A percentile compares a stretch with the other conserved stretches of the same genome.
These are phyloP conservation scores for Blastobotrys persicus DNA, from an alignment of 1,139 yeast species.

Conservation along the genomic window DNA sequence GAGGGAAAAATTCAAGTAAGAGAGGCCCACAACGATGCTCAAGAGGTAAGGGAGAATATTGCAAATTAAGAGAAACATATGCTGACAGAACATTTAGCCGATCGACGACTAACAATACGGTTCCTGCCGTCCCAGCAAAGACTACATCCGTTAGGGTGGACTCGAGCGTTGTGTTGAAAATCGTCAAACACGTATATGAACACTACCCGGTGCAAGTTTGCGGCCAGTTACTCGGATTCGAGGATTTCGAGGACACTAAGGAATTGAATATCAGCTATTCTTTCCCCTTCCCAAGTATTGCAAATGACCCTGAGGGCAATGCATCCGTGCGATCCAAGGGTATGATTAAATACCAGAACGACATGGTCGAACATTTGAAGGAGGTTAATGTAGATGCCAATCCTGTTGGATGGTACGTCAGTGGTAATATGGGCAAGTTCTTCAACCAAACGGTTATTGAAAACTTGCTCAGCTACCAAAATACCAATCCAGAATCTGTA, in stretches of 20 bases:
- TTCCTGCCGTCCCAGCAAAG: slow-evolving; percentile 25
- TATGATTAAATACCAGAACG: slow-evolving; percentile 69
- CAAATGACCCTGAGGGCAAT: slow-evolving; percentile 40
- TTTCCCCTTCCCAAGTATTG: slow-evolving; percentile 56
- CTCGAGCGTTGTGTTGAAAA: slow-evolving; percentile 57
- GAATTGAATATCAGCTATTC: slow-evolving; percentile 55
- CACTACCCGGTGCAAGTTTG: slow-evolving; percentile 63
- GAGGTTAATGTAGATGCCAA: slow-evolving; percentile 68
- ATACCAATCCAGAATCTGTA: slow-evolving; percentile 59
- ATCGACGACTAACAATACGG: slow-evolving; percentile 3
- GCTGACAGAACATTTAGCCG: background rate
- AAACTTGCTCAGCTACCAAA: slow-evolving; percentile 63
- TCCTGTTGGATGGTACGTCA: slow-evolving; percentile 81
- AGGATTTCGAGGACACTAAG: slow-evolving; percentile 55
- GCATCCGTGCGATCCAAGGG: slow-evolving; percentile 47
- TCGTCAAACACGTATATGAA: slow-evolving; percentile 72
- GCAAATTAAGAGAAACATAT: background rate
- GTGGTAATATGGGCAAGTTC: slow-evolving; percentile 62
- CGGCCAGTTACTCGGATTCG: slow-evolving; percentile 78
- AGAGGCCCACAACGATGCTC: background rate
- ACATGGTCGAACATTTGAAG: slow-evolving; percentile 60
- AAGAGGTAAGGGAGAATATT: background rate
- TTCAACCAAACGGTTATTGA: slow-evolving; percentile 66
- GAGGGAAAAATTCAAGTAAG: background rate
- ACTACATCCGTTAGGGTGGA: slow-evolving; percentile 35